Evolutionary conservation across 2,329 filamentous ascomycete species (phyloP).

Genomic region (Calonectria pseudoreteaudii): DNA sequence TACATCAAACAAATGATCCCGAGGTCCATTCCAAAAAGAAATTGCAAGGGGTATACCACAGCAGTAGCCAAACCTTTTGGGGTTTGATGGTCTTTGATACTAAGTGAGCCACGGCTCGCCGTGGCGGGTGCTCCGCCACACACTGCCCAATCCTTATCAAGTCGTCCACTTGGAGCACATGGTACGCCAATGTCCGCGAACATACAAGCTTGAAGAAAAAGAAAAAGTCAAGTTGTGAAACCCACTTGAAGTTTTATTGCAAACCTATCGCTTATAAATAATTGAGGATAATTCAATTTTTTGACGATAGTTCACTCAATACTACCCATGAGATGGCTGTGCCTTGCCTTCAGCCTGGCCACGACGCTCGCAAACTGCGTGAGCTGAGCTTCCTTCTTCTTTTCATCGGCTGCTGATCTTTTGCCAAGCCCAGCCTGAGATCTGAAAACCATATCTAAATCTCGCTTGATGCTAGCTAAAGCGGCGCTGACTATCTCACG

Average conservation of each 20-base stretch:
- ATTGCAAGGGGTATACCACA: neutral
- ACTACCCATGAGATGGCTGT: neutral
- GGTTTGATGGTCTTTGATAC: no score
- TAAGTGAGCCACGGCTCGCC: no score
- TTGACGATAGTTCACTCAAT: neutral
- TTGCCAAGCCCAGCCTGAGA: neutral
- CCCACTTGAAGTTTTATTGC: no score
- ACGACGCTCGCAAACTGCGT: neutral
- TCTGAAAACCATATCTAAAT: neutral
- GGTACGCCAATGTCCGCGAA: no score
- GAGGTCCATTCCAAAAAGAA: no score
- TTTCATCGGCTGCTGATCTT: neutral
- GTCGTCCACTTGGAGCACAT: no score
- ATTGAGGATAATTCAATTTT: no score
- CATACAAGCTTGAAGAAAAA: neutral
- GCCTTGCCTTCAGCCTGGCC: neutral
- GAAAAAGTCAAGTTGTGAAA: no score
- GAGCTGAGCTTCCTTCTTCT: neutral
- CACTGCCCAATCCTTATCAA: neutral
- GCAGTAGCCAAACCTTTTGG: neutral
- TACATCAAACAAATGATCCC: no score
- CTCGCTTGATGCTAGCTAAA: neutral
- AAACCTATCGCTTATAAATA: no score
- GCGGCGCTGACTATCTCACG: neutral
- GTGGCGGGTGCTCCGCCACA: neutral